Conservation (phyloP, 495 filamentous ascomycete genomes). For the Friedmanniomyces simplex region DNA sequence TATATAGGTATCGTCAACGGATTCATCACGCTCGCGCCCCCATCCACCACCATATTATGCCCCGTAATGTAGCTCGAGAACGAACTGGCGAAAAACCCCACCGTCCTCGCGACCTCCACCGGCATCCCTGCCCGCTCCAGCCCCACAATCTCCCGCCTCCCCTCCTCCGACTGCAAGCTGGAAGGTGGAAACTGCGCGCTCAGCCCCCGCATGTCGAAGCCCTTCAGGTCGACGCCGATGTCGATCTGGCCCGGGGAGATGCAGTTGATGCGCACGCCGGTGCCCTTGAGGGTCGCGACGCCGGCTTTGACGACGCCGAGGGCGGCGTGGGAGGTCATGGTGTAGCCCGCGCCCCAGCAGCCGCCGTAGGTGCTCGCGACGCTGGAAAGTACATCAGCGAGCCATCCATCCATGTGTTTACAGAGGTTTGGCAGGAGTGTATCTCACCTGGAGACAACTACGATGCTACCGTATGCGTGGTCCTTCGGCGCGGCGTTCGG, state of each 20-base stretch:
- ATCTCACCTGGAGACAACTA: constrained; percentile 35
- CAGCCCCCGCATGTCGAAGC: constrained; percentile 46
- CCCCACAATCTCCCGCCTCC: constrained; percentile 28
- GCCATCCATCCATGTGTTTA: too few species aligned
- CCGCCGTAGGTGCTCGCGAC: constrained; percentile 47
- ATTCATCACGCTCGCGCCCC: constrained; percentile 39
- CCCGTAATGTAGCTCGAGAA: constrained; percentile 36
- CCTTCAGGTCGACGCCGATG: constrained; percentile 45
- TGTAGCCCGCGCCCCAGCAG: constrained; percentile 48
- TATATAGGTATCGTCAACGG: constrained; percentile 30
- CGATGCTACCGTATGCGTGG: constrained; percentile 47
- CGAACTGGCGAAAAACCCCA: constrained; percentile 43
- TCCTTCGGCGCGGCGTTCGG: constrained; percentile 50
- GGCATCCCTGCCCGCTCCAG: constrained; percentile 42
- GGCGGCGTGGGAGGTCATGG: constrained; percentile 49
- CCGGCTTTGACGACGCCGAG: constrained; percentile 49
- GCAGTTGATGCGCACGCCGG: constrained; percentile 50
- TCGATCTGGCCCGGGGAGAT: constrained; percentile 50
- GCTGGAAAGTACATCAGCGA: too few species aligned
- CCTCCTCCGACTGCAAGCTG: constrained; percentile 42
- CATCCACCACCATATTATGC: constrained; percentile 46
- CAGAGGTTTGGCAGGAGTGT: too few species aligned
- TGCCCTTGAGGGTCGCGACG: constrained; percentile 46
- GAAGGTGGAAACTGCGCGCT: constrained; percentile 45
- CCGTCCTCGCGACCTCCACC: constrained; percentile 47